Evolutionary conservation across 805 yeast genomes (phyloP), one percentile per base, ranked within the genome.

Genomic region (Sugiyamaella valdiviana): DNA sequence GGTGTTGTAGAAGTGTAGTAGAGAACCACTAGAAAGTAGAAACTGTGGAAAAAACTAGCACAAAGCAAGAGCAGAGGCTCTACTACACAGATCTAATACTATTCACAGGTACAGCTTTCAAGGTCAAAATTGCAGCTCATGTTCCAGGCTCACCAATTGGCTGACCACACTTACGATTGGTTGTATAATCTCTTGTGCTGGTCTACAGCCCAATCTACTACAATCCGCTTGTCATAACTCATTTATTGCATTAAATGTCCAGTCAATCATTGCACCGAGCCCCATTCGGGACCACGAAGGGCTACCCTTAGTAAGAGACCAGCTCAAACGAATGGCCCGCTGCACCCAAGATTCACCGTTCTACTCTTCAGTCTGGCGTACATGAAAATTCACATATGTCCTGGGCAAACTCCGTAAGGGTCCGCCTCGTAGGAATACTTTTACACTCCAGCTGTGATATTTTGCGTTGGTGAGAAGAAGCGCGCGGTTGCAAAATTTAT

Each of bases 211-310:
- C 6, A 24, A 24, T 6, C 10, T 24, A 6, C 6, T 6, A 24
- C 9, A 24, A 24, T 6, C 6, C 9, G 29, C 29, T 10, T 6
- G 10, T 24, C 6, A 24, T 10, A 24, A 10, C 29, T 24, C 29
- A n/a, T n/a, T n/a, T n/a, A n/a, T n/a, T n/a, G n/a, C n/a, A n/a
- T n/a, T n/a, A n/a, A n/a, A n/a, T 67, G 70, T 68, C 58, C 67
- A 59, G 74, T 67, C 66, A 70, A 75, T 78, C 82, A 70, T 78
- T 78, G 82, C 82, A 78, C 73, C 79, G 63, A 54, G 61, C 73
- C 77, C 70, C 82, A 77, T 74, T 68, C 78, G 79, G 78, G 77
- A 68, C 72, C 81, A 75, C 81, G 79, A 77, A 77, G 81, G 81
- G 70, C 68, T 64, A 63, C 75, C 79, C 78, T 77, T 71, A 72